Evolutionary conservation across 768 basidiomycete species (phyloP).

Genomic region (Dentipellis sp.): DNA sequence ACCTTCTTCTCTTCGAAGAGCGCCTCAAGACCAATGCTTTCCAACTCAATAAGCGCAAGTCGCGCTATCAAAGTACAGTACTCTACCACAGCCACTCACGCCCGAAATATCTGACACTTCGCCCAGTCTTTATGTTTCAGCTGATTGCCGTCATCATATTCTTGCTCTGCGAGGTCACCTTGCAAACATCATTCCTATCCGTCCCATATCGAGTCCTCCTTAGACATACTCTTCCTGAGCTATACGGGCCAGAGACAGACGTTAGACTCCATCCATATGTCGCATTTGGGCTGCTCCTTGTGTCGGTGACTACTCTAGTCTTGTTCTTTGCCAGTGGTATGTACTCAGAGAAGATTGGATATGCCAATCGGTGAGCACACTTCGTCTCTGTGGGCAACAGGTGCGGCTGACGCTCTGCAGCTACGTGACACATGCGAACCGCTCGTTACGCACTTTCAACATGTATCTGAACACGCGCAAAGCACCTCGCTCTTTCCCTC

Average conservation of each 20-base stretch:
- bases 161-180: conserved; percentile 65
- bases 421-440: conserved; percentile 95
- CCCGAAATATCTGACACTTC: not conserved
- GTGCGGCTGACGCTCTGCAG: conserved; percentile 31
- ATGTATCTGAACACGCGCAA: conserved; percentile 94
- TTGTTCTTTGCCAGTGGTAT: conserved; percentile 96
- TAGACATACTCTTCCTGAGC: conserved; percentile 39
- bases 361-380: conserved; percentile 79
- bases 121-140: conserved; percentile 65
- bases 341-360: conserved; percentile 93
- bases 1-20: conserved; percentile 90
- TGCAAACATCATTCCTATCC: conserved; percentile 58
- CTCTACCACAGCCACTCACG: not conserved
- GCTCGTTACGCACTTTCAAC: conserved; percentile 85
- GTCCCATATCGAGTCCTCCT: conserved; percentile 52
- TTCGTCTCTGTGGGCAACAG: not conserved
- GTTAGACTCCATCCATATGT: conserved; percentile 63
- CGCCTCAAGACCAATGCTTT: conserved; percentile 90
- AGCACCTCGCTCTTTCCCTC: conserved; percentile 54
- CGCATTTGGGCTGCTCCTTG: conserved; percentile 72
- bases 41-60: conserved; percentile 69
- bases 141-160: conserved; percentile 61
- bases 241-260: conserved; percentile 31
- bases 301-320: conserved; percentile 81
- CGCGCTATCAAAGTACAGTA: conserved; percentile 65